Evolutionary conservation across 306 rosid genomes (phyloP).

Genomic region (Erythrophleum fordii): DNA sequence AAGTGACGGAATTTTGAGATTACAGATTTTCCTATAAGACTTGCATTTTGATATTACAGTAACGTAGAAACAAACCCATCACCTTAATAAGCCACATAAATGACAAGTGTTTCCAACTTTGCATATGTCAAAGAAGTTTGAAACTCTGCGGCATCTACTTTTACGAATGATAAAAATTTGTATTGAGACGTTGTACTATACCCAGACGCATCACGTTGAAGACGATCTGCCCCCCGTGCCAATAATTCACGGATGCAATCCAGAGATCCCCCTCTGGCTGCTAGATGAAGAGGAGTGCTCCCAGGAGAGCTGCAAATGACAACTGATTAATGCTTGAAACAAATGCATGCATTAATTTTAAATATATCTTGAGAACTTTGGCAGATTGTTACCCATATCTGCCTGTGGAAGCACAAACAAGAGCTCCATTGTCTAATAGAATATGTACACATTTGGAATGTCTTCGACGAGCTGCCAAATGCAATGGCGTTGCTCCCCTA

Average conservation of each 20-base stretch:
- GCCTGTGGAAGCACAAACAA: slow-evolving; percentile 86
- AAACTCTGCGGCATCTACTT: background rate
- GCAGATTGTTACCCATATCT: slow-evolving; percentile 70
- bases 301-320: slow-evolving; percentile 76
- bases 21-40: slow-evolving; percentile 7
- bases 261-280: slow-evolving; percentile 93
- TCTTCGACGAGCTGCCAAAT: slow-evolving; percentile 81
- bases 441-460: slow-evolving; percentile 80
- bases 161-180: background rate
- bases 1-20: slow-evolving; percentile 20
- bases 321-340: slow-evolving; percentile 39
- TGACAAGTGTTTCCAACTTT: background rate
- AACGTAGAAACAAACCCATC: background rate
- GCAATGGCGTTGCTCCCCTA: slow-evolving; percentile 89
- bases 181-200: slow-evolving; percentile 33
- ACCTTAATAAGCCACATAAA: background rate
- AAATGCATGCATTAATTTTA: background rate
- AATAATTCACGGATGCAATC: slow-evolving; percentile 85
- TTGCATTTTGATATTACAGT: background rate
- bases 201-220: slow-evolving; percentile 86
- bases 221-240: slow-evolving; percentile 95
- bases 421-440: slow-evolving; percentile 86
- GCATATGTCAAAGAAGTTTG: background rate
- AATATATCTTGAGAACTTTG: background rate
- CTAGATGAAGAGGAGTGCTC: slow-evolving; percentile 95